Evolutionary conservation across 768 basidiomycete species (phyloP).

Genomic region (Xerocomus spinulosus): DNA sequence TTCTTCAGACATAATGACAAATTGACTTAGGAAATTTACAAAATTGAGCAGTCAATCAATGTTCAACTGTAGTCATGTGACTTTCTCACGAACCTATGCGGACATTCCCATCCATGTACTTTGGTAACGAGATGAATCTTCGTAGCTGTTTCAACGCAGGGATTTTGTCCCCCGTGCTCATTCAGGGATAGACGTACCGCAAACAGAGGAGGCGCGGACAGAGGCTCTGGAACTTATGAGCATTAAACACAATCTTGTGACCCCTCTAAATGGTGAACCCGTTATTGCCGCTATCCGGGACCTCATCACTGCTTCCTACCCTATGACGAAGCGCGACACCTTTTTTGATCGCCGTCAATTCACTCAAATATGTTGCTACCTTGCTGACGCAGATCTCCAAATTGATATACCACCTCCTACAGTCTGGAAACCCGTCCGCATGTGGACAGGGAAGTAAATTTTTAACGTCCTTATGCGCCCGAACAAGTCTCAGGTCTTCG

Average conservation of each 20-base stretch:
- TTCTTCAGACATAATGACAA: too few relatives aligned
- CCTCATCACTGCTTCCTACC: slow-evolving; percentile 97
- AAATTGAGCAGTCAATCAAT: too few relatives aligned
- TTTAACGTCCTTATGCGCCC: slow-evolving; percentile 97
- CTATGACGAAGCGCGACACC: slow-evolving; percentile 86
- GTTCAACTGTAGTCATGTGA: too few relatives aligned
- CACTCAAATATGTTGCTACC: slow-evolving; percentile 93
- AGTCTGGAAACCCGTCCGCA: slow-evolving; percentile 84
- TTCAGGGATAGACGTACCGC: slow-evolving; percentile 75
- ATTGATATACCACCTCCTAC: slow-evolving; percentile 95
- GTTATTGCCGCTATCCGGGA: slow-evolving; percentile 99
- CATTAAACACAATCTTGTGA: slow-evolving; percentile 94
- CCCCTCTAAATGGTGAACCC: slow-evolving; percentile 96
- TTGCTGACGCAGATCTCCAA: slow-evolving; percentile 85
- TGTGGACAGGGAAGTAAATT: slow-evolving; percentile 99
- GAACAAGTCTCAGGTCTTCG: slow-evolving; percentile 76
- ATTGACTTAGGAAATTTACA: too few relatives aligned
- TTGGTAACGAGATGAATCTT: slow-evolving; percentile 99
- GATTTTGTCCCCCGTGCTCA: slow-evolving; percentile 1
- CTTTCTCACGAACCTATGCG: too few relatives aligned
- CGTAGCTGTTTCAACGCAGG: slow-evolving; percentile 50
- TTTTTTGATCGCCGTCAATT: slow-evolving; percentile 95
- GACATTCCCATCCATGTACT: too few relatives aligned
- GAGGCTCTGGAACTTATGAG: slow-evolving; percentile 98
- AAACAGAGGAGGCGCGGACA: slow-evolving; percentile 96